These are phyloP conservation scores for Phtheirospermum japonicum DNA, from an alignment of 257 asterid genomes.

Conservation along the genomic window DNA sequence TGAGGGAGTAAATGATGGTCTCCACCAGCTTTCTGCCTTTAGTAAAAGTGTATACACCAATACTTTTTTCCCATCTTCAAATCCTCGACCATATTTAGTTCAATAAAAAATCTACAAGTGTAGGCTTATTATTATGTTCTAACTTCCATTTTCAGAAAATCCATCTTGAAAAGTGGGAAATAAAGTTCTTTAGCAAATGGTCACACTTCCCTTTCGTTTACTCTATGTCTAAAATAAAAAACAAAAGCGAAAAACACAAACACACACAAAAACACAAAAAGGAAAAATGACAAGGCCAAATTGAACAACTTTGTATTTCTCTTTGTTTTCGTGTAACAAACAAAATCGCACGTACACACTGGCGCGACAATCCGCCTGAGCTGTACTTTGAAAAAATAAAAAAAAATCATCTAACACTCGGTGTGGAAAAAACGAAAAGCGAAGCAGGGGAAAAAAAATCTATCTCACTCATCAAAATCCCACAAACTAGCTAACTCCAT, in stretches of 20 bases:
- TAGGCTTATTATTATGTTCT: too few relatives aligned
- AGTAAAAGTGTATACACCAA: constrained; percentile 2
- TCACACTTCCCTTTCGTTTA: too few relatives aligned
- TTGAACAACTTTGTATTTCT: constrained; percentile 9
- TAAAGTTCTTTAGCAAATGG: too few relatives aligned
- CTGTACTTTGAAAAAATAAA: constrained; percentile 4
- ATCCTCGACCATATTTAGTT: neutral
- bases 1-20: constrained; percentile 27
- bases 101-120: too few relatives aligned
- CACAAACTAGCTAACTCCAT: constrained; percentile 44
- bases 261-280: too few relatives aligned
- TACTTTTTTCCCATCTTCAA: too few relatives aligned
- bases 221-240: too few relatives aligned
- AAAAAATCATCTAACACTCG: constrained; percentile 10
- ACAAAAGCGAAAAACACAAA: too few relatives aligned
- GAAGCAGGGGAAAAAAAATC: neutral
- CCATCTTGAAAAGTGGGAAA: too few relatives aligned
- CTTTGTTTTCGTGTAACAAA: neutral
- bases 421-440: constrained; percentile 11
- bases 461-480: constrained; percentile 29
- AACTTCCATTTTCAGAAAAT: too few relatives aligned
- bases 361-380: constrained; percentile 15
- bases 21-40: constrained; percentile 33
- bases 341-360: constrained; percentile 10
- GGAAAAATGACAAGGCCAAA: too few relatives aligned